A percentile compares a stretch with the other conserved stretches of the same genome.
These are phyloP conservation scores for Pontederia crassipes DNA, from an alignment of 176 grass and related monocot species.

Conservation along the genomic window DNA sequence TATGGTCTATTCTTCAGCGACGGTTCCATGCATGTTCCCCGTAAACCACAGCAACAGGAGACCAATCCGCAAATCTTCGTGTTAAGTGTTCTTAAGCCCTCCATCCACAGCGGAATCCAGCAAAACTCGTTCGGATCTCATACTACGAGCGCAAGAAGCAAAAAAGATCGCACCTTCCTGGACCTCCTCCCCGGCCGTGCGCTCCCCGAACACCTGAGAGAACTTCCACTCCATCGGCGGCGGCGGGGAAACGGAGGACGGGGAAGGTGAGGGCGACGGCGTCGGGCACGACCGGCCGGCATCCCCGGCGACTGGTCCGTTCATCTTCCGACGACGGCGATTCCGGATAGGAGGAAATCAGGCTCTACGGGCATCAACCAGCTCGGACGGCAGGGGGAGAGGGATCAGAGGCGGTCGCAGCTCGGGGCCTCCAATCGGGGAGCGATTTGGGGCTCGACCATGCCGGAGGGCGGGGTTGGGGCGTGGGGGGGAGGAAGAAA, in stretches of 20 bases:
- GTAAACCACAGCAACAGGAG: too few relatives aligned
- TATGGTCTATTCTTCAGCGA: too few relatives aligned
- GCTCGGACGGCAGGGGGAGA: background rate
- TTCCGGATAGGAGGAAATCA: background rate
- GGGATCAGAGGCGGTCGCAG: background rate
- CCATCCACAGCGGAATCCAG: too few relatives aligned
- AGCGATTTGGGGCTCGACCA: too few relatives aligned
- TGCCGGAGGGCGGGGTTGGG: too few relatives aligned
- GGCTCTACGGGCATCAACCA: background rate
- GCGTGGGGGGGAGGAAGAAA: too few relatives aligned
- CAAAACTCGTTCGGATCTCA: background rate
- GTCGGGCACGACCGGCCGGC: background rate
- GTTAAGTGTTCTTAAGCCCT: too few relatives aligned
- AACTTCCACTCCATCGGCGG: constrained; percentile 14
- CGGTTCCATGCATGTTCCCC: too few relatives aligned
- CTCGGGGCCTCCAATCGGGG: too few relatives aligned
- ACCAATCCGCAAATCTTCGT: background rate
- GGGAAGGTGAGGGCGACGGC: too few relatives aligned
- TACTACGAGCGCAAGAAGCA: background rate
- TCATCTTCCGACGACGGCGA: background rate
- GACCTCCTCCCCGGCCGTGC: constrained; percentile 10
- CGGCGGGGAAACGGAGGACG: background rate
- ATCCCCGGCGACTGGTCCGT: background rate
- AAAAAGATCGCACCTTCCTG: constrained; percentile 18
- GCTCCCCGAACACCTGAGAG: constrained; percentile 17